Base-by-base conservation (phyloP, 352 stramenopile genomes). In the Vaucheria bursata region DNA sequence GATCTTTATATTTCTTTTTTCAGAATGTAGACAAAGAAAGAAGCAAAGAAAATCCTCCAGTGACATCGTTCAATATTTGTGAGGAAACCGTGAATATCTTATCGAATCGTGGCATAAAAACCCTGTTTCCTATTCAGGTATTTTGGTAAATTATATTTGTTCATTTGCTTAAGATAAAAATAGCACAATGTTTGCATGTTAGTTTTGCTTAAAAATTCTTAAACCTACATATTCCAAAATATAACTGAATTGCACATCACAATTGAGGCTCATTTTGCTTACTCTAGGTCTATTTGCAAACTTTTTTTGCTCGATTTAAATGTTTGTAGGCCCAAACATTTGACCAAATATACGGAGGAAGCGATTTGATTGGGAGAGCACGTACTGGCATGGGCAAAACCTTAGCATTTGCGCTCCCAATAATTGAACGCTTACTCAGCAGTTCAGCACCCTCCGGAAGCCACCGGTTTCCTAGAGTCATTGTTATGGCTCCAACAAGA, bases 391-490 rank as follows among this genome's bases (percentile, higher is more conserved):
- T 84, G 78, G 93, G 93, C 50, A 97, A 97, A 87, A 97, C 93
- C 5, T 86, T 97, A 3, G 93, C 93, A 38, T 97, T 97, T 79
- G 92, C 90, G 0, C 85, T 97, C 39, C 93, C 93, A 0, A 90
- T 96, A 25, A 92, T 97, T 73, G 92, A 97, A 85, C 73, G 89
- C 49, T 77, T 97, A 65, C 78, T 77, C 18, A 81, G 70, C 35
- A 37, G 32, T 36, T 85, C 91, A 79, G 87, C 83, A 34, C 0
- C 50, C 8, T 65, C 67, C 29, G 45, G 34, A 75, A 84, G 85
- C 45, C 81, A 89, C 45, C 87, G 89, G 31, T 86, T 86, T 12
- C 91, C 91, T 45, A 87, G 89, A 38, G 90, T 95, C 7, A 83
- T 97, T 37, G 91, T 93, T 75, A 92, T 97, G 90, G 91, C 91